phyloP scores from a whole-genome alignment of 805 yeast genomes.

The Sugiyamaella americana region DNA sequence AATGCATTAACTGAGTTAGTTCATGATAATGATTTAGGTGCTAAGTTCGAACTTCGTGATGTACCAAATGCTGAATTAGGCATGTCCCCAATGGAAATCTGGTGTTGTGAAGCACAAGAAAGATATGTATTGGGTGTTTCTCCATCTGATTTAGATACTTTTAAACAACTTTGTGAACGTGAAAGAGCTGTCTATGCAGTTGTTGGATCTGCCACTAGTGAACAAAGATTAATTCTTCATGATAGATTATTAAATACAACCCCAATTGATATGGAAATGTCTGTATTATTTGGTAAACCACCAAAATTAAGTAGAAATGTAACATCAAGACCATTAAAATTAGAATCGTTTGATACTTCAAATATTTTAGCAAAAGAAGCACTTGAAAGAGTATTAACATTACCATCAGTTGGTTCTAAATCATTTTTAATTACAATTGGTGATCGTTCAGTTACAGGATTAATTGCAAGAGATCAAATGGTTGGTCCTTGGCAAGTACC shows the following conservation, averaged over 20 bases:
- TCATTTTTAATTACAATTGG: slow-evolving; percentile 95
- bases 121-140: slow-evolving; percentile 92
- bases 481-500: slow-evolving; percentile 99
- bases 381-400: slow-evolving; percentile 69
- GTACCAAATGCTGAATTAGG: slow-evolving; percentile 90
- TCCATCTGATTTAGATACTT: slow-evolving; percentile 63
- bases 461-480: slow-evolving; percentile 95
- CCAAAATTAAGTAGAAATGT: slow-evolving; percentile 88
- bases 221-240: slow-evolving; percentile 71
- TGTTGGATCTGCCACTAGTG: slow-evolving; percentile 89
- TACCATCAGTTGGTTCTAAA: slow-evolving; percentile 95
- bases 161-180: slow-evolving; percentile 78
- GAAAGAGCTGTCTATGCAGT: slow-evolving; percentile 96
- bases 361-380: slow-evolving; percentile 52
- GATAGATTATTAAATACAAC: slow-evolving; percentile 73
- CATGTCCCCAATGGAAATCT: slow-evolving; percentile 98
- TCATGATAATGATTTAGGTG: slow-evolving; percentile 95
- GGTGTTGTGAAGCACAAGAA: slow-evolving; percentile 99
- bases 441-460: slow-evolving; percentile 95
- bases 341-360: slow-evolving; percentile 28
- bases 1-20: slow-evolving; percentile 97
- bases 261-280: slow-evolving; percentile 95
- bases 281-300: slow-evolving; percentile 90
- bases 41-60: slow-evolving; percentile 82
- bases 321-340: slow-evolving; percentile 49